These are phyloP conservation scores for Monosporascus cannonballus DNA, from an alignment of 2,329 filamentous ascomycete species.

Conservation along the genomic window DNA sequence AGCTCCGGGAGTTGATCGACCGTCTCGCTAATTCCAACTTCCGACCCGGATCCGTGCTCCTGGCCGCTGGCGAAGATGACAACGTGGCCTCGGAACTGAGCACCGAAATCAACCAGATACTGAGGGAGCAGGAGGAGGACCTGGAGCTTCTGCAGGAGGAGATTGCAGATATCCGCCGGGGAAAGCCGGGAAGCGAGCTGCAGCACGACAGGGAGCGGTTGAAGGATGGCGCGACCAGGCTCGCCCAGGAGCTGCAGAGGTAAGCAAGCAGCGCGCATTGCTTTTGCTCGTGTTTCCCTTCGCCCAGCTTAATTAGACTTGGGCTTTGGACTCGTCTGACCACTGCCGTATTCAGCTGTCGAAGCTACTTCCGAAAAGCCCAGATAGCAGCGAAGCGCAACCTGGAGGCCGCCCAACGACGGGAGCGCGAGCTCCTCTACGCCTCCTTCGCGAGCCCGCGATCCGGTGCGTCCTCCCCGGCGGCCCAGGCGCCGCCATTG, in stretches of 20 bases:
- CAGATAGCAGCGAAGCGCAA: slow-evolving; percentile 73
- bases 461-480: slow-evolving; percentile 30
- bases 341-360: slow-evolving; percentile 31
- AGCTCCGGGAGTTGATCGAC: slow-evolving; percentile 53
- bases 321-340: no score
- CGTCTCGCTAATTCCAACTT: slow-evolving; percentile 54
- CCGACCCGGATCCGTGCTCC: slow-evolving; percentile 50
- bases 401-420: slow-evolving; percentile 65
- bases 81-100: slow-evolving; percentile 65
- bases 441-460: slow-evolving; percentile 49
- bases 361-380: slow-evolving; percentile 72
- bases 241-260: slow-evolving; percentile 67
- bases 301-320: no score
- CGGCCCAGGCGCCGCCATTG: slow-evolving; percentile 2
- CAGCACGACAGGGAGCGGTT: slow-evolving; percentile 61
- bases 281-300: no score
- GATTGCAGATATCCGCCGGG: slow-evolving; percentile 59
- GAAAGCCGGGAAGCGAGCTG: slow-evolving; percentile 43
- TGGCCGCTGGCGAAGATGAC: slow-evolving; percentile 41
- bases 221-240: slow-evolving; percentile 57
- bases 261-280: slow-evolving; percentile 30
- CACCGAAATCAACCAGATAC: slow-evolving; percentile 69
- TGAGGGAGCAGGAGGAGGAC: slow-evolving; percentile 77
- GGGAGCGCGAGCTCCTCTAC: slow-evolving; percentile 72
- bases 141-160: slow-evolving; percentile 77